These are phyloP conservation scores for Tolypocladium inflatum DNA, from an alignment of 2,329 filamentous ascomycete genomes.

Conservation along the genomic window DNA sequence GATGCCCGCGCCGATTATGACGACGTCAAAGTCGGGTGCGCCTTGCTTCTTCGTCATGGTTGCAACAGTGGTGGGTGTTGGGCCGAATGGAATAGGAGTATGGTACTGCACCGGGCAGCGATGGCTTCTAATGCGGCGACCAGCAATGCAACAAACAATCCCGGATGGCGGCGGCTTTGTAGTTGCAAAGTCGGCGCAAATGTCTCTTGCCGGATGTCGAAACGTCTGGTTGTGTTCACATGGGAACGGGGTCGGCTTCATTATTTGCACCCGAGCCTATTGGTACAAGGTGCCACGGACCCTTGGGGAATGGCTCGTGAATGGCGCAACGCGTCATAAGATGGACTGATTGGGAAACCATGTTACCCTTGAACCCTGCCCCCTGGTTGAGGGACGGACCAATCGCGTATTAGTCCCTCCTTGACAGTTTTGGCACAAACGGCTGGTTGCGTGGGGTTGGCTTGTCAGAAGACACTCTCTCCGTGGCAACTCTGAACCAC, in stretches of 20 bases:
- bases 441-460: background rate
- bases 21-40: conserved; percentile 32
- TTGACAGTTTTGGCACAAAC: background rate
- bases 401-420: background rate
- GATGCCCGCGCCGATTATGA: conserved; percentile 66
- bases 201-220: background rate
- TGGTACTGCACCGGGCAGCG: background rate
- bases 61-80: no score
- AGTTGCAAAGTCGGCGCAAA: background rate
- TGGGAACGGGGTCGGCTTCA: background rate
- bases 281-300: background rate
- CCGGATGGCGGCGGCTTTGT: background rate
- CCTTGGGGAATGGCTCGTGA: background rate
- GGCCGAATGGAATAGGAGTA: background rate
- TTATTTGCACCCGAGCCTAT: background rate
- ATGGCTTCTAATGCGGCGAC: background rate
- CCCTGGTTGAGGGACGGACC: background rate
- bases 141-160: background rate
- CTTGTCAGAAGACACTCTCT: background rate
- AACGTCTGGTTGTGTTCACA: background rate
- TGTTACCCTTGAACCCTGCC: background rate
- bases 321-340: background rate
- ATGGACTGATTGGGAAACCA: background rate
- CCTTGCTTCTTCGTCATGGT: background rate
- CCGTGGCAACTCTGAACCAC: background rate